These are phyloP conservation scores for Clausena lansium DNA, from an alignment of 345 rosid species.

Conservation along the genomic window DNA sequence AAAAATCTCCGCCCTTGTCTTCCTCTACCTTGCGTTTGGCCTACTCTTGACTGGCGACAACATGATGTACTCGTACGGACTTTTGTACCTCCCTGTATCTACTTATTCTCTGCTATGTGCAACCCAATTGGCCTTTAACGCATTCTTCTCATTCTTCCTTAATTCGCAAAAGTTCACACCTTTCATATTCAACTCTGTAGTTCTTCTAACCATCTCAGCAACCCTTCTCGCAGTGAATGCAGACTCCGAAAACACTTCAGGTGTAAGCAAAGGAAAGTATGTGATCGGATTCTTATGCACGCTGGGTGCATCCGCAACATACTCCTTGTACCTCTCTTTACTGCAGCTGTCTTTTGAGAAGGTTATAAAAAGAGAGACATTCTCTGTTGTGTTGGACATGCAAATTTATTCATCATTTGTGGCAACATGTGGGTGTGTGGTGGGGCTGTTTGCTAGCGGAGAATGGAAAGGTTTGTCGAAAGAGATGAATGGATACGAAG, in stretches of 20 bases:
- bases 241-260: slow-evolving; percentile 30
- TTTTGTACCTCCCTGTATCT: slow-evolving; percentile 53
- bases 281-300: slow-evolving; percentile 48
- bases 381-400: slow-evolving; percentile 44
- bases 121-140: slow-evolving; percentile 55
- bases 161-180: slow-evolving; percentile 53
- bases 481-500: slow-evolving; percentile 36
- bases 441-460: slow-evolving; percentile 44
- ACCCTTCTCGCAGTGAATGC: slow-evolving; percentile 48
- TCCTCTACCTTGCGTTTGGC: slow-evolving; percentile 38
- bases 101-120: slow-evolving; percentile 58
- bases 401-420: slow-evolving; percentile 43
- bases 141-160: slow-evolving; percentile 46
- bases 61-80: slow-evolving; percentile 58
- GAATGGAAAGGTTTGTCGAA: slow-evolving; percentile 38
- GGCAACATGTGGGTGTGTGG: slow-evolving; percentile 39
- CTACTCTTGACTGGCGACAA: slow-evolving; percentile 44
- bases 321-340: slow-evolving; percentile 46
- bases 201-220: slow-evolving; percentile 50
- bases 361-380: slow-evolving; percentile 37
- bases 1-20: slow-evolving; percentile 20
- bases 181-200: slow-evolving; percentile 44
- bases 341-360: slow-evolving; percentile 46
- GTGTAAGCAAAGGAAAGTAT: slow-evolving; percentile 25
- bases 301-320: slow-evolving; percentile 43